A percentile compares a stretch with the other conserved stretches of the same genome.
Evolutionary conservation across 2,329 filamentous ascomycete species (phyloP).

Genomic region (Colletotrichum sansevieriae): DNA sequence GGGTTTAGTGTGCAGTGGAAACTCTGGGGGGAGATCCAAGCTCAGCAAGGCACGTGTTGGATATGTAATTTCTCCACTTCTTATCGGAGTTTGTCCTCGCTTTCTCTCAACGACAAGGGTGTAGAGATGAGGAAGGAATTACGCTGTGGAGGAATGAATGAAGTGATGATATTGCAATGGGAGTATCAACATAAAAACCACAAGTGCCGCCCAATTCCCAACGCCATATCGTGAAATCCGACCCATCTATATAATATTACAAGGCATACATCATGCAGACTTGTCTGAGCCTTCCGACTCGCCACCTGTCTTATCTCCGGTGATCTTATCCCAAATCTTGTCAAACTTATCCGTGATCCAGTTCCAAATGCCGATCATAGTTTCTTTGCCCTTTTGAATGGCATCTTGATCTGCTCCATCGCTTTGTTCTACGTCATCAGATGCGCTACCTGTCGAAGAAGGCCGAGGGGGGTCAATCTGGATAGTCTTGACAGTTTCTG

Average conservation of each 20-base stretch:
- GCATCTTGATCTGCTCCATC: slow-evolving; percentile 46
- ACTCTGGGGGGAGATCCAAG: too few species aligned
- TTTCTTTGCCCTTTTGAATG: slow-evolving; percentile 47
- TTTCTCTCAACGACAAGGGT: too few species aligned
- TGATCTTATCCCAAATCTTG: slow-evolving; percentile 61
- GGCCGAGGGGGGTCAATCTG: slow-evolving; percentile 44
- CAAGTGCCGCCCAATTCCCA: slow-evolving; percentile 28
- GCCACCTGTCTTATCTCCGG: slow-evolving; percentile 39
- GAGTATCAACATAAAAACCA: slow-evolving; percentile 32
- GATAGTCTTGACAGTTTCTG: slow-evolving; percentile 35
- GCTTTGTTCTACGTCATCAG: slow-evolving; percentile 42
- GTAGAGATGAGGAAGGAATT: background rate
- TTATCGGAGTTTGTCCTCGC: too few species aligned
- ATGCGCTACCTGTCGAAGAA: slow-evolving; percentile 42
- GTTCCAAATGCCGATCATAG: slow-evolving; percentile 59
- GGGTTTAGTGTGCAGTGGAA: too few species aligned
- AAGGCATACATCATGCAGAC: slow-evolving; percentile 21
- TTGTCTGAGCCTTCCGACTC: background rate
- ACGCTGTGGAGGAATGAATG: background rate
- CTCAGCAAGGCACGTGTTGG: too few species aligned
- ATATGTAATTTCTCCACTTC: too few species aligned
- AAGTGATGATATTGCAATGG: slow-evolving; percentile 9
- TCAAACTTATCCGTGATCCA: slow-evolving; percentile 65
- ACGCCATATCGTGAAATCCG: slow-evolving; percentile 27
- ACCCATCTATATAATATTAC: slow-evolving; percentile 1